Base-by-base conservation (phyloP, 805 yeast genomes). In the Torulaspora quercuum region DNA sequence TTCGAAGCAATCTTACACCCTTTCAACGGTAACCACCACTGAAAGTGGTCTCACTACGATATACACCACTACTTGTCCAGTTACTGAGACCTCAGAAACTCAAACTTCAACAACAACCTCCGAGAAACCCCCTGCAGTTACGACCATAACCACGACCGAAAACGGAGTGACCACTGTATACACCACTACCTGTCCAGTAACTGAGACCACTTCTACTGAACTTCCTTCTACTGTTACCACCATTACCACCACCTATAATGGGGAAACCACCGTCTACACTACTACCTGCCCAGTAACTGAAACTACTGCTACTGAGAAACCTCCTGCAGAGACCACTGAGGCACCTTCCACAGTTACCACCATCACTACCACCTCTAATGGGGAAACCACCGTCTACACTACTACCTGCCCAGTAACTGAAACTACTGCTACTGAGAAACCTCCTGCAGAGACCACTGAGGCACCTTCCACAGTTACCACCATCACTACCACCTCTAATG, bases 401-500 rank as follows among this genome's bases (percentile, higher is more conserved):
- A 30, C 34, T 6, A 30, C 34, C 3, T 30, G 34, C 11, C 34
- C 34, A n/a, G 26, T 19, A n/a, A 25, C 42, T 10, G 20, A 31
- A 7, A 12, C 24, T 19, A 24, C 43, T 14, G 12, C 36, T n/a
- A 18, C 34, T 4, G 19, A 7, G 12, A 10, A 20, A 7, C 20
- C 39, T 7, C n/a, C 39, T 10, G 14, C 39, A 10, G 19, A 8
- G 16, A 13, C 16, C 19, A 30, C 34, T 4, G 19, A 7, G 12
- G 14, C 12, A 7, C 20, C 39, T 7, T 14, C 39, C n/a, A 18
- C 39, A 10, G 19, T 13, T 15, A 13, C 16, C 19, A 30, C 34
- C 9, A 19, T 30, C 18, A 30, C 34, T 2, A 21, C 34, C 4
- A 21, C 34, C 13, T 14, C 20, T 7, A 29, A 12, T 11, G 33